A percentile compares a stretch with the other conserved stretches of the same genome.
These are phyloP conservation scores for Daldinia vernicosa DNA, from an alignment of 495 filamentous ascomycete genomes.

Conservation along the genomic window DNA sequence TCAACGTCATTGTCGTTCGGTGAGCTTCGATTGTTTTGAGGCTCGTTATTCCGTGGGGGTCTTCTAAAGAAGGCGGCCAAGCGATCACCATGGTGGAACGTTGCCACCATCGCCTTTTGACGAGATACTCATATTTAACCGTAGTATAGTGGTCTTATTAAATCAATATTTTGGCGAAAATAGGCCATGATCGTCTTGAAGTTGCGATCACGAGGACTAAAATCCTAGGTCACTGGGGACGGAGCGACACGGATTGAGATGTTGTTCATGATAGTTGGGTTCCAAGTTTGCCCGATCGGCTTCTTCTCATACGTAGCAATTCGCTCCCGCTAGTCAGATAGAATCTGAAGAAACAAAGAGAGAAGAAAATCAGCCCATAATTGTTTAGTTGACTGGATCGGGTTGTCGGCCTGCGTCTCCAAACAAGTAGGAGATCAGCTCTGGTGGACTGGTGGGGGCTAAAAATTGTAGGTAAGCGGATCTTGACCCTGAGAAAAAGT, in stretches of 20 bases:
- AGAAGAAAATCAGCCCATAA: conserved; percentile 39
- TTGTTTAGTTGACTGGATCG: conserved; percentile 21
- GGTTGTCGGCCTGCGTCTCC: conserved; percentile 15
- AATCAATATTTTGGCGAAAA: conserved; percentile 19
- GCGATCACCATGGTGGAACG: conserved; percentile 7
- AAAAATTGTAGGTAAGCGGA: neutral
- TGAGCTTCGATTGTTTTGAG: conserved; percentile 23
- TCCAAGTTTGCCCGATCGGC: conserved; percentile 37
- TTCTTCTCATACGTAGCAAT: conserved; percentile 21
- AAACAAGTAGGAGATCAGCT: conserved; percentile 36
- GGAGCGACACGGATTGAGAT: conserved; percentile 9
- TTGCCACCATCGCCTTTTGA: conserved; percentile 9
- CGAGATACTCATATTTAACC: conserved; percentile 7
- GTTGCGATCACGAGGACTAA: conserved; percentile 27
- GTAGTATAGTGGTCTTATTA: conserved; percentile 19
- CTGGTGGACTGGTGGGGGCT: conserved; percentile 20
- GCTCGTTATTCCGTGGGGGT: conserved; percentile 27
- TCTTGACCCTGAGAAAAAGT: conserved; percentile 25
- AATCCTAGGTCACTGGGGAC: conserved; percentile 16
- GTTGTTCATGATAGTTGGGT: conserved; percentile 24
- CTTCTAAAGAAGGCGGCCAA: conserved; percentile 11
- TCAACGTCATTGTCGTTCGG: conserved; percentile 35
- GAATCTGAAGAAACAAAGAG: conserved; percentile 3
- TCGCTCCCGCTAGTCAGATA: conserved; percentile 16
- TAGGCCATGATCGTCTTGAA: conserved; percentile 31